Percentiles rank a stretch among this genome's conserved stretches.
These are phyloP conservation scores for Fusarium musae DNA, from an alignment of 2,329 filamentous ascomycete genomes.

Conservation along the genomic window DNA sequence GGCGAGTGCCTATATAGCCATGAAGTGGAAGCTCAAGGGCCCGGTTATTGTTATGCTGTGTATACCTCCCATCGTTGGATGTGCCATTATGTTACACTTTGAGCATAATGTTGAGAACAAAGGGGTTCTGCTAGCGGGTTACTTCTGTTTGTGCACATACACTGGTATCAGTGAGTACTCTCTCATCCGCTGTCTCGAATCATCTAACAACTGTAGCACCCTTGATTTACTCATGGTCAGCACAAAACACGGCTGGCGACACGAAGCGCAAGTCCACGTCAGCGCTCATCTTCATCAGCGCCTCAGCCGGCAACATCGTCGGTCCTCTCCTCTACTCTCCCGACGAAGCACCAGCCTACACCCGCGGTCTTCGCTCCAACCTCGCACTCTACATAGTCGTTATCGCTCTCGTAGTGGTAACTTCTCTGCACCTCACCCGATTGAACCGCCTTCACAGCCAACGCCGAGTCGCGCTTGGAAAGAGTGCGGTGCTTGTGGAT, in stretches of 20 bases:
- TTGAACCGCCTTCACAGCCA: conserved; percentile 67
- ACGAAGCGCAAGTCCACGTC: conserved; percentile 76
- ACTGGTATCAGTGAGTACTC: conserved; percentile 52
- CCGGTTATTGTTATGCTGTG: conserved; percentile 65
- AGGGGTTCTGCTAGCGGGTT: conserved; percentile 64
- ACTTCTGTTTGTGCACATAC: conserved; percentile 69
- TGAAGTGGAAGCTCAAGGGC: conserved; percentile 65
- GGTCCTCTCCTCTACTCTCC: conserved; percentile 73
- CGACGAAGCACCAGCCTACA: conserved; percentile 53
- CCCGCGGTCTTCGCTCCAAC: conserved; percentile 67
- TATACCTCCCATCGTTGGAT: conserved; percentile 67
- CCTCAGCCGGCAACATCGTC: conserved; percentile 73
- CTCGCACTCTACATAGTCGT: conserved; percentile 70
- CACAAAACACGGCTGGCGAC: conserved; percentile 73
- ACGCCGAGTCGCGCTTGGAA: conserved; percentile 66
- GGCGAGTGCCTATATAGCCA: conserved; percentile 66
- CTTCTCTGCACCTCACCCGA: conserved; percentile 59
- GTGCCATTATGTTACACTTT: conserved; percentile 63
- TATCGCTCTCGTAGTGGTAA: conserved; percentile 59
- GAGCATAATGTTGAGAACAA: conserved; percentile 58
- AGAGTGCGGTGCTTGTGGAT: conserved; percentile 67
- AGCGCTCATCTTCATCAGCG: conserved; percentile 71
- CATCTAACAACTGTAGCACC: conserved; percentile 53
- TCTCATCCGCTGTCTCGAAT: conserved; percentile 19
- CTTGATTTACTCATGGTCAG: conserved; percentile 69